Conservation (phyloP, 129 eudicot genomes). For the Centrapalus pauciflorus region DNA sequence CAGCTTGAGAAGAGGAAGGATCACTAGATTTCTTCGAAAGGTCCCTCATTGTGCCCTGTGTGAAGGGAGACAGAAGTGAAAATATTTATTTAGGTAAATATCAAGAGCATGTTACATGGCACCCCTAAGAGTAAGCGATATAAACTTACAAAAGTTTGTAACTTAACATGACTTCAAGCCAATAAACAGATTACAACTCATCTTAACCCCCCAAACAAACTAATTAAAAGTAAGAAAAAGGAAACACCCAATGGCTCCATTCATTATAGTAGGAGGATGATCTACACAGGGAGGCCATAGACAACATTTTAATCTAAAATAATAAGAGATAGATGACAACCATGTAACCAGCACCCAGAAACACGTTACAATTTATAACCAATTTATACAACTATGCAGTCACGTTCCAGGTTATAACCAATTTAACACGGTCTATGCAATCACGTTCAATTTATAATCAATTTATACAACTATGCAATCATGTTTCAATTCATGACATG, state of each 20-base stretch:
- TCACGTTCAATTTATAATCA: too few species aligned
- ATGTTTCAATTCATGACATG: too few species aligned
- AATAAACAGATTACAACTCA: not conserved
- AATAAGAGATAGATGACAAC: not conserved
- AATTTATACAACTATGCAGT: too few species aligned
- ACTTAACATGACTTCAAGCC: not conserved
- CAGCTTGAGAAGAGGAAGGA: constrained; percentile 17
- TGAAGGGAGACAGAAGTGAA: not conserved
- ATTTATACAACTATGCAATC: too few species aligned
- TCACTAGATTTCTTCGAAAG: constrained; percentile 36
- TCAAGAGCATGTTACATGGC: not conserved
- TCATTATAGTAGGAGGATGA: not conserved
- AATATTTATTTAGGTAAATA: not conserved
- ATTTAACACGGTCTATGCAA: too few species aligned
- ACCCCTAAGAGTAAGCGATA: not conserved
- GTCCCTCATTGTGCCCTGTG: constrained; percentile 50
- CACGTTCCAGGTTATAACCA: too few species aligned
- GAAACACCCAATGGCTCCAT: not conserved
- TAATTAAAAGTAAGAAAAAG: too few species aligned
- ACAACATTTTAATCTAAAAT: not conserved
- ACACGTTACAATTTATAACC: too few species aligned
- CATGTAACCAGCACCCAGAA: too few species aligned
- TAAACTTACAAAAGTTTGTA: not conserved
- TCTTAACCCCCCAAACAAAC: too few species aligned
- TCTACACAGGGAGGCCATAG: not conserved